These are phyloP conservation scores for Solioccasus polychromus DNA, from an alignment of 768 basidiomycete genomes.

Conservation along the genomic window DNA sequence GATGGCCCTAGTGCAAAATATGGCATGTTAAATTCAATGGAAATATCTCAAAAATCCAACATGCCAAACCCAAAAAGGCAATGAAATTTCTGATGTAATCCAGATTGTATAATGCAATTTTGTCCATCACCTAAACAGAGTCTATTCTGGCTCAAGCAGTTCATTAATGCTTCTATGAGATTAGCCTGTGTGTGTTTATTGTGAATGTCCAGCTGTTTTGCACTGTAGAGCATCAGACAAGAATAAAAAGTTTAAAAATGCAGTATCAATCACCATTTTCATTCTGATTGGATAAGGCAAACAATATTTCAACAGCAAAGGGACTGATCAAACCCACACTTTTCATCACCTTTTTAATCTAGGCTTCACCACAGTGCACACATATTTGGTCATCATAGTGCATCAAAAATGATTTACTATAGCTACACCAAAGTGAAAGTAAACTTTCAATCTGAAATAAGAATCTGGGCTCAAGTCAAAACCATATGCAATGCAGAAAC, in stretches of 20 bases:
- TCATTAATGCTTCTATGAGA: constrained; percentile 14
- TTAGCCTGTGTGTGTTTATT: constrained; percentile 13
- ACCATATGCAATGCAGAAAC: constrained; percentile 18
- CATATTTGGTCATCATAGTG: background rate
- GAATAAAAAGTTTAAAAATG: background rate
- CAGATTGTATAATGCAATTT: constrained; percentile 2
- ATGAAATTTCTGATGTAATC: no score
- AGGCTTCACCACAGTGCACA: constrained; percentile 9
- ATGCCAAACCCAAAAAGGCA: constrained; percentile 21
- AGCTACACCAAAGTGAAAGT: background rate
- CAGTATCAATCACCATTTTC: constrained; percentile 1
- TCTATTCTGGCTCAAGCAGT: background rate
- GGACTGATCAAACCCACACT: constrained; percentile 12
- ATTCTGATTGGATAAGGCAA: constrained; percentile 15
- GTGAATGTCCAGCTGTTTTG: constrained; percentile 10
- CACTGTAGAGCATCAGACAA: background rate
- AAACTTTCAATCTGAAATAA: constrained; percentile 10
- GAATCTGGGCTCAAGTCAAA: constrained; percentile 16
- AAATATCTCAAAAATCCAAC: background rate
- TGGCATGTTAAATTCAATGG: no score
- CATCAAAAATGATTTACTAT: no score
- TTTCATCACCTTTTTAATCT: constrained; percentile 13
- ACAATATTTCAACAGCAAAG: constrained; percentile 19
- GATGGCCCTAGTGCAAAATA: constrained; percentile 2
- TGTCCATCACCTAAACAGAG: background rate